Conservation (phyloP, 129 eudicot species). For the Pseudognaphalium luteoalbum region DNA sequence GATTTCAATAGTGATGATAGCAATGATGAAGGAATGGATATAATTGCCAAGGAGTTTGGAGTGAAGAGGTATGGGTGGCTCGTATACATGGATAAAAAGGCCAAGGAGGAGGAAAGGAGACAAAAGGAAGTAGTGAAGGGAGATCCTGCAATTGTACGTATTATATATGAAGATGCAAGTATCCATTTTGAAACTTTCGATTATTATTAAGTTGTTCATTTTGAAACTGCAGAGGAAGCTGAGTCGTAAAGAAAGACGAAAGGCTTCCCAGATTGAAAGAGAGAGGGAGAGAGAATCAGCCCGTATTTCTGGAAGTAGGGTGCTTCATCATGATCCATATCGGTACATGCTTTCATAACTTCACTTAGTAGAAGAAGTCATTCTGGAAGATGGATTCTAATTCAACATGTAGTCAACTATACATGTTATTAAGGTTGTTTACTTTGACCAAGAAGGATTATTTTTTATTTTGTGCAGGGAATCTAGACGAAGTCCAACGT, state of each 20-base stretch:
- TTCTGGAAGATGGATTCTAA: background rate
- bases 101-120: slow-evolving; percentile 92
- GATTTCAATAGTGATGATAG: slow-evolving; percentile 98
- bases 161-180: background rate
- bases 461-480: slow-evolving; percentile 53
- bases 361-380: background rate
- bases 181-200: background rate
- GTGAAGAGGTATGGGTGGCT: slow-evolving; percentile 99
- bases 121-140: slow-evolving; percentile 96
- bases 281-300: slow-evolving; percentile 90
- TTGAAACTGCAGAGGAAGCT: slow-evolving; percentile 70
- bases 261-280: slow-evolving; percentile 90
- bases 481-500: slow-evolving; percentile 94
- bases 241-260: slow-evolving; percentile 97
- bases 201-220: background rate
- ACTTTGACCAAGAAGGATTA: background rate
- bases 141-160: slow-evolving; percentile 91
- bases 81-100: slow-evolving; percentile 95
- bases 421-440: background rate
- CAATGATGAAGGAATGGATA: slow-evolving; percentile 94
- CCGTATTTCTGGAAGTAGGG: slow-evolving; percentile 65
- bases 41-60: slow-evolving; percentile 92
- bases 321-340: slow-evolving; percentile 88
- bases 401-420: slow-evolving; percentile 3
- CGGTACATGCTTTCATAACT: slow-evolving; percentile 42